These are phyloP conservation scores for Zizania latifolia DNA, from an alignment of 176 grass and related monocot species.

Conservation along the genomic window DNA sequence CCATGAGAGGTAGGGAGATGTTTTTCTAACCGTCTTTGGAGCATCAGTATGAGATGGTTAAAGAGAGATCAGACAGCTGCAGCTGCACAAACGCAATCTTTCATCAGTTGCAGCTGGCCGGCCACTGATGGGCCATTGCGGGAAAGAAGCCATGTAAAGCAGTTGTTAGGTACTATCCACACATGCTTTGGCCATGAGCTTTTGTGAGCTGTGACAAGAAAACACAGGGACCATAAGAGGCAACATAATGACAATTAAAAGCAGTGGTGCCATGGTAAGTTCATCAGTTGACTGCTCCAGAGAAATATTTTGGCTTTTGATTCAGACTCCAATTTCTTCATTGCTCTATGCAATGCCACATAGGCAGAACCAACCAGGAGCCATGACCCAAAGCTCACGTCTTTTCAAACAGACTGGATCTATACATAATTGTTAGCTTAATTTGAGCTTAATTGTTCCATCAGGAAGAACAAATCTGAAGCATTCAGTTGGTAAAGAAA, in stretches of 20 bases:
- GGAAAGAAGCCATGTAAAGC: conserved; percentile 9
- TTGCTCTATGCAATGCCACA: neutral
- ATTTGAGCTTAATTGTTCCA: neutral
- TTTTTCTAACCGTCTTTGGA: neutral
- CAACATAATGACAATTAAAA: conserved; percentile 2
- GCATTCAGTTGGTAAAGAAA: neutral
- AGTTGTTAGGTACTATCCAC: conserved; percentile 26
- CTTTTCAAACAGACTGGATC: neutral
- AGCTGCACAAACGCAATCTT: conserved; percentile 1
- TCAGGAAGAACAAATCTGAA: neutral
- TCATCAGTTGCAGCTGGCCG: conserved; percentile 19
- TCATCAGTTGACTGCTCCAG: conserved; percentile 1
- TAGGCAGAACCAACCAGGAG: neutral
- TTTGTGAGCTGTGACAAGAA: conserved; percentile 21
- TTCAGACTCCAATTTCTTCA: neutral
- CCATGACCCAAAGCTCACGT: neutral
- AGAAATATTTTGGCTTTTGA: conserved; percentile 35
- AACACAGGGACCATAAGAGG: neutral
- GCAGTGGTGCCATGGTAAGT: neutral
- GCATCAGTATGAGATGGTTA: neutral
- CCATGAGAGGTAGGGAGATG: neutral
- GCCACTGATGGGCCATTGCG: neutral
- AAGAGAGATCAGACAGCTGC: neutral
- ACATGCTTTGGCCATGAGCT: conserved; percentile 21
- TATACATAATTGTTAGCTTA: neutral